A percentile compares a stretch with the other conserved stretches of the same genome.
phyloP scores from a whole-genome alignment of 371 early-diverging fungal genomes.

The Amoeboaphelidium protococcarum region DNA sequence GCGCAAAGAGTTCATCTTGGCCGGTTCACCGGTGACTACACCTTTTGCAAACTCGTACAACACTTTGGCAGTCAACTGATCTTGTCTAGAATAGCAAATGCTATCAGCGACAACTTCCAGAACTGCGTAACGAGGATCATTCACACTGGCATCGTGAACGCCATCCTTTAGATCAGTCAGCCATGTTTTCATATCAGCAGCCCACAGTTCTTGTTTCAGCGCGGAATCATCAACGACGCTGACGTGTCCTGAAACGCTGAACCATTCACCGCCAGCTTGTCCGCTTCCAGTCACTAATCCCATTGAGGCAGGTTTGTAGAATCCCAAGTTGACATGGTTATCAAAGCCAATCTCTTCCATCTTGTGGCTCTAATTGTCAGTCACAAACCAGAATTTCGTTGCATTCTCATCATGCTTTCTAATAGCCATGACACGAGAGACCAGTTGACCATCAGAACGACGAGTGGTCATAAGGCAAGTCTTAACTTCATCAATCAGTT shows the following conservation, averaged over 20 bases:
- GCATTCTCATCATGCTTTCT: too few relatives aligned
- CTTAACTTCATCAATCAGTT: too few relatives aligned
- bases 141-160: conserved; percentile 14
- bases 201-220: conserved; percentile 13
- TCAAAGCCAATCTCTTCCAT: conserved; percentile 15
- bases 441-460: too few relatives aligned
- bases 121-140: conserved; percentile 20
- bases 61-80: too few relatives aligned
- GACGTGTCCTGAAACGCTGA: conserved; percentile 16
- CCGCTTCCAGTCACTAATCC: too few relatives aligned
- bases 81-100: too few relatives aligned
- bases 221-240: conserved; percentile 11
- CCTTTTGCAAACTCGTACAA: too few relatives aligned
- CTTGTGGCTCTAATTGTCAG: conserved; percentile 15
- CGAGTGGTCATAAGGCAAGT: too few relatives aligned
- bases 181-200: conserved; percentile 12
- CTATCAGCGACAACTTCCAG: too few relatives aligned
- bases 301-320: conserved; percentile 11
- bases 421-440: too few relatives aligned
- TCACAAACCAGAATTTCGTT: conserved; percentile 17
- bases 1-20: too few relatives aligned
- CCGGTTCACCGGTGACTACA: too few relatives aligned
- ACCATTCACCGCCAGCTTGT: conserved; percentile 19
- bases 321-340: conserved; percentile 15
- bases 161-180: conserved; percentile 17